Base-by-base conservation (phyloP, 495 filamentous ascomycete species). In the Eremomyces bilateralis region DNA sequence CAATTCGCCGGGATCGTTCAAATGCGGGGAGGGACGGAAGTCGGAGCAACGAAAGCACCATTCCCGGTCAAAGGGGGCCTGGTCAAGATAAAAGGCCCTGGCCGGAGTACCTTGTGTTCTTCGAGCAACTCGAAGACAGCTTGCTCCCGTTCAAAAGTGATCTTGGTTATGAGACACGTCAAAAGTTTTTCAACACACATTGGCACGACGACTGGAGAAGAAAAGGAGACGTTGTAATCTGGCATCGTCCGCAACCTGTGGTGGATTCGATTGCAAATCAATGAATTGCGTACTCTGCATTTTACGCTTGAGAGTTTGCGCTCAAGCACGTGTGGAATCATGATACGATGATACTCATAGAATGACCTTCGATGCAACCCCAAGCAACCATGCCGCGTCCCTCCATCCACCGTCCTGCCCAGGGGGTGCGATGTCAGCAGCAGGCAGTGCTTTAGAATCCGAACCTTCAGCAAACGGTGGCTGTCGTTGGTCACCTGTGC, bases 131-230 rank as follows among this genome's bases (percentile, higher is more conserved):
- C 17, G 33, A 35, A 10, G 6, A 6, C 6, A 32, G 12, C 6
- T 32, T 8, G 6, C 6, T 6, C 6, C 30, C 6, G 30, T 32
- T 6, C 30, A 15, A 8, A 6, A 32, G 6, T 6, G 6, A n/a
- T 19, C n/a, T 10, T 29, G 49, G 50, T 13, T 94, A 80, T 51
- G 47, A 45, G 17, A 67, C 72, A 50, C 78, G 74, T 48, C 71
- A 72, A 74, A 63, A 73, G 27, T 71, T 63, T 6, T 80, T 67
- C 53, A 97, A 94, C 55, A 77, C 69, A 1, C 62, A 71, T 40
- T 80, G 74, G 58, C 81, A 91, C 43, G 88, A 94, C 48, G 88
- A 97, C 56, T 73, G 64, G 64, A 67, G 88, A 45, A 65, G 90
- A 42, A 54, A 54, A 19, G 90, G 88, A n/a, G 75, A 81, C 51